phyloP scores from a whole-genome alignment of 2,329 filamentous ascomycete species.

The Pseudogymnoascus sp. region DNA sequence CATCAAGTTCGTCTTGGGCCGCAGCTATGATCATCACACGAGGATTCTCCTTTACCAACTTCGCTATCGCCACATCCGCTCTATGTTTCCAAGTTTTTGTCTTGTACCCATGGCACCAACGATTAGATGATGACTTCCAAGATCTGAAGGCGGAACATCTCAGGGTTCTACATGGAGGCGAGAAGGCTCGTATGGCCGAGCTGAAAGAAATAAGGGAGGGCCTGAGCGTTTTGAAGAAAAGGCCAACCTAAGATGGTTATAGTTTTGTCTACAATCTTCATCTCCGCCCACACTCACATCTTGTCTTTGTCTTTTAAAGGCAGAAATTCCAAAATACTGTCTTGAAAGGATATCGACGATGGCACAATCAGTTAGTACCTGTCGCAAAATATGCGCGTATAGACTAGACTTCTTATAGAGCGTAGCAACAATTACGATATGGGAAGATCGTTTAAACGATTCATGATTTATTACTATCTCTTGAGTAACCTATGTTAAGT shows the following conservation, averaged over 20 bases:
- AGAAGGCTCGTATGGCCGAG: conserved; percentile 15
- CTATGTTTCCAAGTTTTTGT: conserved; percentile 49
- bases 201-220: conserved; percentile 15
- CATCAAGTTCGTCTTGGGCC: neutral
- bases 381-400: neutral
- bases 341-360: neutral
- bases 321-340: neutral
- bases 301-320: neutral
- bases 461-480: neutral
- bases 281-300: neutral
- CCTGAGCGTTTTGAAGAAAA: neutral
- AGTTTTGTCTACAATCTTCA: neutral
- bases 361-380: neutral
- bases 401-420: neutral
- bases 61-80: conserved; percentile 45
- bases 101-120: conserved; percentile 50
- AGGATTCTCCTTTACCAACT: conserved; percentile 47
- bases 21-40: conserved; percentile 40
- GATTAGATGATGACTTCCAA: conserved; percentile 44
- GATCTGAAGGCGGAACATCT: conserved; percentile 41
- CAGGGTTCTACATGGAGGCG: conserved; percentile 26
- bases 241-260: neutral
- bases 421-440: neutral
- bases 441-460: neutral
- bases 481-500: neutral